Evolutionary conservation across 2,329 filamentous ascomycete species (phyloP), one percentile per base, ranked within the genome.

Genomic region (Aspergillus niger): DNA sequence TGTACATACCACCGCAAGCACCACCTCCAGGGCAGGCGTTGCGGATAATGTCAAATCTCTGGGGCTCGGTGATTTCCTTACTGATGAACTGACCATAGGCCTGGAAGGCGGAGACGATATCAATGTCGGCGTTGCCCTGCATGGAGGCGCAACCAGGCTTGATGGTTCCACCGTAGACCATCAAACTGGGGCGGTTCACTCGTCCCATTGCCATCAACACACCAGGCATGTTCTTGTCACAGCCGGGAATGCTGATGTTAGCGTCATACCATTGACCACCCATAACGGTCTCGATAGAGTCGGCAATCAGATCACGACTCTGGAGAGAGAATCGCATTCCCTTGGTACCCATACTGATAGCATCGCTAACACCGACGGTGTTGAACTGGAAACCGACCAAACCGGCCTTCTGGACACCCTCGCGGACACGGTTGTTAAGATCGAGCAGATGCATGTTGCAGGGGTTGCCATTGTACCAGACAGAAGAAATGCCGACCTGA

Each of bases 171-270:
- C 95, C 95, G 73, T 99, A 99, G 30, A 99, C 91, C 95, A 99
- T 99, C 74, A 99, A 83, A 70, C 91, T 92, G 30, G 95, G 95
- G 50, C 95, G 84, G 82, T 99, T 98, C 67, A 97, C 88, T 69
- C 95, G 87, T 39, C 92, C 94, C 91, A 97, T 97, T 59, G 93
- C 95, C 72, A 95, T 95, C 70, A 92, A 81, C 11, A 95, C 91
- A 77, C 91, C 91, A 1, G 92, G 92, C 95, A 99, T 98, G 81
- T 99, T 99, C 87, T 99, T 99, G 85, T 99, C 95, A 79, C 95
- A 99, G 52, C 95, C 95, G 13, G 95, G 95, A 70, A 99, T 90
- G 56, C 92, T 96, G 74, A 99, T 90, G 79, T 98, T 98, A 69
- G 88, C 94, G 77, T 99, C 95, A 76, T 99, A 98, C 92, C 93